Evolutionary conservation across 139 green algal genomes (phyloP).

Genomic region (Tetraselmis striata): DNA sequence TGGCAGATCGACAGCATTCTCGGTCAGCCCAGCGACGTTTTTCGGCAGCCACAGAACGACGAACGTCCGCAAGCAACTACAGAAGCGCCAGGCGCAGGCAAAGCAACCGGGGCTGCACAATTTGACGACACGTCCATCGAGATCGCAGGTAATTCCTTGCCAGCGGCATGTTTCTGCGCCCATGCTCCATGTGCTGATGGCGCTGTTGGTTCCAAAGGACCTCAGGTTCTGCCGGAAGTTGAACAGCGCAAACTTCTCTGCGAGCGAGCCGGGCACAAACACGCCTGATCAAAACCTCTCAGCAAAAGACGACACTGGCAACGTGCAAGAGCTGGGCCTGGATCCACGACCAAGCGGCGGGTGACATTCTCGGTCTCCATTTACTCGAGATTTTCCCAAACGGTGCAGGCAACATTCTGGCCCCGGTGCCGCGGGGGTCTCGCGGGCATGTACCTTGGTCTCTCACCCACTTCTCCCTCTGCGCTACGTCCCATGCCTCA

Average conservation of each 20-base stretch:
- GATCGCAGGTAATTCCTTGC: background rate
- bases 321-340: background rate
- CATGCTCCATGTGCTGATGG: background rate
- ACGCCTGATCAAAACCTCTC: no score
- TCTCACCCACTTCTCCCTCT: background rate
- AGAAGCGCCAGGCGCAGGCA: background rate
- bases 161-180: background rate
- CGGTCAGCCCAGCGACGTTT: no score
- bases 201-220: background rate
- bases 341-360: background rate
- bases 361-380: background rate
- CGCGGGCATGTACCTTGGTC: background rate
- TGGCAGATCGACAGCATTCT: background rate
- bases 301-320: no score
- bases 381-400: no score
- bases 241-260: background rate
- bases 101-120: background rate
- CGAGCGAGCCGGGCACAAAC: no score
- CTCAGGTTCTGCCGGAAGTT: background rate
- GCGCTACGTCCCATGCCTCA: background rate
- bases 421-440: no score
- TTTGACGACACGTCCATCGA: background rate
- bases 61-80: background rate
- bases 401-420: no score
- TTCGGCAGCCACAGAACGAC: no score